Evolutionary conservation across 2,329 filamentous ascomycete genomes (phyloP).

Genomic region (Monilinia vaccinii-corymbosi): DNA sequence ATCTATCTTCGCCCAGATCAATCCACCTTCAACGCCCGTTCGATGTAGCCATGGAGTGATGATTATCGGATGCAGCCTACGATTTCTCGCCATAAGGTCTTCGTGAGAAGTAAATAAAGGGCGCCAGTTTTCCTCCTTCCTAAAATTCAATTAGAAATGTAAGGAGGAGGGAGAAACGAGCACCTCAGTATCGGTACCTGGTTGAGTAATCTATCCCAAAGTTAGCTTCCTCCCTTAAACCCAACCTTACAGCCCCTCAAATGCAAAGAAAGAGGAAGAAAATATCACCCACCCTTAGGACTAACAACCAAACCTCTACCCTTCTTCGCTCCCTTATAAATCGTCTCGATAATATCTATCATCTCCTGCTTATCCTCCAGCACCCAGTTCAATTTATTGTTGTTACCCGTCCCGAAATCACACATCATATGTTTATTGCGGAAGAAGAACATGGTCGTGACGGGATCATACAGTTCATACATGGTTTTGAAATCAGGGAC

Average conservation of each 20-base stretch:
- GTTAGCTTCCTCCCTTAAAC: conserved; percentile 7
- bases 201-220: conserved; percentile 47
- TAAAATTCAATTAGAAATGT: too few relatives aligned
- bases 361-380: conserved; percentile 97
- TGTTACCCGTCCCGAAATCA: conserved; percentile 96
- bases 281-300: conserved; percentile 54
- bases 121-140: too few relatives aligned
- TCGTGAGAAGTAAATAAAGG: neutral
- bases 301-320: conserved; percentile 92
- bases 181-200: conserved; percentile 52
- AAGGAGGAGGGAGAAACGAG: neutral
- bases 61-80: neutral
- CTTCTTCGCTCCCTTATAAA: conserved; percentile 98
- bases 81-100: neutral
- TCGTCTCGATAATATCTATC: conserved; percentile 96
- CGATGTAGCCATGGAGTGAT: neutral
- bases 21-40: conserved; percentile 9
- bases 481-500: conserved; percentile 92
- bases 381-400: conserved; percentile 97
- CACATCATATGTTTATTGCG: conserved; percentile 99
- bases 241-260: too few relatives aligned
- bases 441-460: conserved; percentile 97
- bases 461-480: conserved; percentile 86
- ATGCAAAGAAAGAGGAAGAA: neutral
- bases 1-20: conserved; percentile 1